Conservation (phyloP, 2,329 filamentous ascomycete genomes). For the Chrysoporthe cubensis region DNA sequence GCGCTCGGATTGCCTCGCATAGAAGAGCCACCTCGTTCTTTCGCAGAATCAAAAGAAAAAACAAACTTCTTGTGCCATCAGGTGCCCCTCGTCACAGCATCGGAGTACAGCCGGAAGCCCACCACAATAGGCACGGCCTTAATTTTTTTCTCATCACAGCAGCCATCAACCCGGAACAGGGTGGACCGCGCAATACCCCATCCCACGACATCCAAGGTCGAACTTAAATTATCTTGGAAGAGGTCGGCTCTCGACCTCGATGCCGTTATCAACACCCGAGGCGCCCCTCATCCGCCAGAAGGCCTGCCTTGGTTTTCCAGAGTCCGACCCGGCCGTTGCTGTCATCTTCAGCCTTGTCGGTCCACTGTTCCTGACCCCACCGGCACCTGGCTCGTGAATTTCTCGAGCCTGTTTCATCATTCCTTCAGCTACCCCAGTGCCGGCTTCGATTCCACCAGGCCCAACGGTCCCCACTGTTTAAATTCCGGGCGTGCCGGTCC, state of each 20-base stretch:
- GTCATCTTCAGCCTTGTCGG: constrained; percentile 26
- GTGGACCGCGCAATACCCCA: constrained; percentile 5
- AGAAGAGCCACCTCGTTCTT: not conserved
- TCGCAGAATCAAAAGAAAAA: not conserved
- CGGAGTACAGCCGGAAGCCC: not conserved
- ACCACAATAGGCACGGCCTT: not conserved
- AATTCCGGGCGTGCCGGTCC: constrained; percentile 14
- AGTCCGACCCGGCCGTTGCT: constrained; percentile 14
- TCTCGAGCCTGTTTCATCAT: constrained; percentile 13
- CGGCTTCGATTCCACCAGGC: constrained; percentile 17
- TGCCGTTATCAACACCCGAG: not conserved
- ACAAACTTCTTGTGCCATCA: not conserved
- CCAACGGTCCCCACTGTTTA: constrained; percentile 21
- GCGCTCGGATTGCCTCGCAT: constrained; percentile 9
- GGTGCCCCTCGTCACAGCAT: not conserved
- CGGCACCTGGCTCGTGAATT: constrained; percentile 15
- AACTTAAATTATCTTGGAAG: not conserved
- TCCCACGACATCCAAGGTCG: not conserved
- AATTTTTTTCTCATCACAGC: not conserved
- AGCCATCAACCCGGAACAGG: constrained; percentile 9
- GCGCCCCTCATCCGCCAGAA: not conserved
- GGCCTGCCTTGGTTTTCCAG: not conserved
- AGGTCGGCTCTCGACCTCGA: constrained; percentile 1
- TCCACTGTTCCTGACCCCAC: constrained; percentile 21
- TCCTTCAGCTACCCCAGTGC: not conserved